These are phyloP conservation scores for Ballota nigra DNA, from an alignment of 257 asterid genomes.

Conservation along the genomic window DNA sequence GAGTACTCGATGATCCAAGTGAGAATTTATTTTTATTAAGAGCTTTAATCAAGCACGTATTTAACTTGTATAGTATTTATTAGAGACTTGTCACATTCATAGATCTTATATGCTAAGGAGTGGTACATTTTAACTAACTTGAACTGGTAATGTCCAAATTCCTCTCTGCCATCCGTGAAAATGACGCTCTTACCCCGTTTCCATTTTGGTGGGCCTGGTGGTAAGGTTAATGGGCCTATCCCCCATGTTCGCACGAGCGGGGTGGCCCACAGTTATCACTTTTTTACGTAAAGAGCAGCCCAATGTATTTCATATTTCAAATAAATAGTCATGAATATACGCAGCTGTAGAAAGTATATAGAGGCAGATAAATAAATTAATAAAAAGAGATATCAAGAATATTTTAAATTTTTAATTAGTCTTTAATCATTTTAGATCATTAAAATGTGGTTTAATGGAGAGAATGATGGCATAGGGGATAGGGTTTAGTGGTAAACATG, in stretches of 20 bases:
- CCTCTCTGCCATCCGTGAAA: not conserved
- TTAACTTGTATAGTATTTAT: not conserved
- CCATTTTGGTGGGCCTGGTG: constrained; percentile 27
- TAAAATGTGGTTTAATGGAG: constrained; percentile 36
- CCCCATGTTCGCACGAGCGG: constrained; percentile 84
- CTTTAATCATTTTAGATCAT: not conserved
- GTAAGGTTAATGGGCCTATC: constrained; percentile 48
- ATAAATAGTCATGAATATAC: constrained; percentile 32
- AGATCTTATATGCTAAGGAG: not conserved
- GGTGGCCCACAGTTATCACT: constrained; percentile 49
- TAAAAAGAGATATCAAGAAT: not conserved
- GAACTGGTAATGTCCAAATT: constrained; percentile 13
- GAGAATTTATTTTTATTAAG: no score
- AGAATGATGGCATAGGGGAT: constrained; percentile 49
- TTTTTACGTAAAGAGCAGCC: constrained; percentile 31
- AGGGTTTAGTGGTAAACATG: constrained; percentile 64
- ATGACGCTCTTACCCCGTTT: constrained; percentile 19
- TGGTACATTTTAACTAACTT: constrained; percentile 21
- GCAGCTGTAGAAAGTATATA: constrained; percentile 15
- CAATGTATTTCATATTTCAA: constrained; percentile 17
- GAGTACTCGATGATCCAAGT: no score
- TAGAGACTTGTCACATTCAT: constrained; percentile 19
- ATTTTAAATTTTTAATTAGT: not conserved
- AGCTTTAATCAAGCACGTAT: not conserved
- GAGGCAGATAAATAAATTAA: not conserved